These are phyloP conservation scores for Cladosporium oxysporum DNA, from an alignment of 2,329 filamentous ascomycete species.

Conservation along the genomic window DNA sequence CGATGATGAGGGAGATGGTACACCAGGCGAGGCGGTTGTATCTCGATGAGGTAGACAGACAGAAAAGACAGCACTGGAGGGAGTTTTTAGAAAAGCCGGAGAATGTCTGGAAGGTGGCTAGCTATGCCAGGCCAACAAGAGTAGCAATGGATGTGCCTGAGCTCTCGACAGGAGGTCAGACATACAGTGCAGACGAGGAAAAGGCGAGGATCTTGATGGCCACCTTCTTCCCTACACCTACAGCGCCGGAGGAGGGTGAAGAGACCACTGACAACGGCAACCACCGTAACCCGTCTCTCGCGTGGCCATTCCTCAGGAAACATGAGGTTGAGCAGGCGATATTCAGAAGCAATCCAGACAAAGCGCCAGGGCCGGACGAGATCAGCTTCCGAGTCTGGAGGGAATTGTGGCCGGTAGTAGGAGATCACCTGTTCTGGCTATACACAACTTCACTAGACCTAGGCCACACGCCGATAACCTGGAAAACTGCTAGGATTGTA, in stretches of 20 bases:
- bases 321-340: no score
- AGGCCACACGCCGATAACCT: background rate
- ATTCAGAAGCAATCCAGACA: no score
- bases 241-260: no score
- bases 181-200: background rate
- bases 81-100: constrained; percentile 2
- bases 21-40: no score
- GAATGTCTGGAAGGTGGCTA: constrained; percentile 1
- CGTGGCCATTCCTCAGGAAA: background rate
- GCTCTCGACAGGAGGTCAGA: background rate
- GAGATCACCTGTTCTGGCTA: background rate
- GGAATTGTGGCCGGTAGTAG: background rate
- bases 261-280: no score
- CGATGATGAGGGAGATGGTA: no score
- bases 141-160: background rate
- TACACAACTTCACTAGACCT: background rate
- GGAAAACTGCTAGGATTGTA: background rate
- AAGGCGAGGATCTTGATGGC: background rate
- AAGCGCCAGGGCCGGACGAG: no score
- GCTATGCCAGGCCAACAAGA: background rate
- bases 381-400: no score
- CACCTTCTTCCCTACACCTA: background rate
- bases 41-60: background rate
- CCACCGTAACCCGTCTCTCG: no score
- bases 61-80: constrained; percentile 2